Evolutionary conservation across 306 rosid species (phyloP).

Genomic region (Sicyos edulis): DNA sequence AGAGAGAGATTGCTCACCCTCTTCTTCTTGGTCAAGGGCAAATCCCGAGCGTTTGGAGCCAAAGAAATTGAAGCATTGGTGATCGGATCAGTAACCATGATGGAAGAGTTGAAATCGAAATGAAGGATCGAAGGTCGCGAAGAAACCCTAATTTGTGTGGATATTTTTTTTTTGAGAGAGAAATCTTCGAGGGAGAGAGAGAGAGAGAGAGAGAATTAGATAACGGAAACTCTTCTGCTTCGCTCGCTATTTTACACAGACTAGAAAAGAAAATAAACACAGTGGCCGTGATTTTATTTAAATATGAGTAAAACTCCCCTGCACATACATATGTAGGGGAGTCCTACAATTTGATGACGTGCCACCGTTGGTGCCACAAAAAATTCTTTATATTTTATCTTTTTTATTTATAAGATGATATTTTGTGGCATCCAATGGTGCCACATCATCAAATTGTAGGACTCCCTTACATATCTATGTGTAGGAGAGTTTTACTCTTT

Average conservation of each 20-base stretch:
- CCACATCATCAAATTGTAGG: too few species aligned
- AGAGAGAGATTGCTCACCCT: slow-evolving; percentile 48
- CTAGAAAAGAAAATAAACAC: too few species aligned
- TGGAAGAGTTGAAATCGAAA: slow-evolving; percentile 31
- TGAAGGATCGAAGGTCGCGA: slow-evolving; percentile 24
- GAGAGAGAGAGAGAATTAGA: slow-evolving; percentile 29
- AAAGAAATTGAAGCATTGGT: slow-evolving; percentile 57
- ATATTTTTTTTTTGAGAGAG: slow-evolving; percentile 25
- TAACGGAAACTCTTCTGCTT: slow-evolving; percentile 71
- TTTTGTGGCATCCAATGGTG: too few species aligned
- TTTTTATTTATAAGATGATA: too few species aligned
- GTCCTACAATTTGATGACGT: too few species aligned
- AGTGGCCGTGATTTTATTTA: too few species aligned
- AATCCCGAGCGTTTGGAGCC: slow-evolving; percentile 55
- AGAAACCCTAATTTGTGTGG: slow-evolving; percentile 46
- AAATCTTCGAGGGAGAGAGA: slow-evolving; percentile 21
- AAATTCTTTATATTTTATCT: too few species aligned
- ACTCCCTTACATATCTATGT: too few species aligned
- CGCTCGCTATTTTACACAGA: slow-evolving; percentile 35
- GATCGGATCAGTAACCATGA: slow-evolving; percentile 81
- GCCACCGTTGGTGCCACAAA: too few species aligned
- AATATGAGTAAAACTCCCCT: too few species aligned
- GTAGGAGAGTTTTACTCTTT: too few species aligned
- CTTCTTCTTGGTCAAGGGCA: slow-evolving; percentile 79
- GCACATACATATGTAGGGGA: too few species aligned